Conservation (phyloP, 2,329 filamentous ascomycete species). For the Geosmithia morbida region DNA sequence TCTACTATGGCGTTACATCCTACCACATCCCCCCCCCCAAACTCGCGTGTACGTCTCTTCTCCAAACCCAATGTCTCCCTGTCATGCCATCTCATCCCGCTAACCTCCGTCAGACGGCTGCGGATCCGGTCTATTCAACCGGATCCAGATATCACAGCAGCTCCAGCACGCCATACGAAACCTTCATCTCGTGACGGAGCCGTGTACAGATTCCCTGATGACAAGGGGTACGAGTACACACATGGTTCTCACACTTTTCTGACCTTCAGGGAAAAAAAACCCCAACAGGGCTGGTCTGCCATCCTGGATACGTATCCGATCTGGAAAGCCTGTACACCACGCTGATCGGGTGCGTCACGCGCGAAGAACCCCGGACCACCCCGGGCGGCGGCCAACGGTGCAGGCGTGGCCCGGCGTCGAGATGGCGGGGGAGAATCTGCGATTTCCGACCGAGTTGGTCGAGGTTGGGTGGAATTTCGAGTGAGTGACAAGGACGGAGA, state of each 20-base stretch:
- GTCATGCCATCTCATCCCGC: too few species aligned
- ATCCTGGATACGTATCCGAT: conserved; percentile 17
- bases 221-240: not conserved
- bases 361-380: conserved; percentile 8
- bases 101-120: not conserved
- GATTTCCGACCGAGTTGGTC: not conserved
- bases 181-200: not conserved
- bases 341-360: conserved; percentile 13
- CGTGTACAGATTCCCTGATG: not conserved
- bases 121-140: not conserved
- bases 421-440: conserved; percentile 10
- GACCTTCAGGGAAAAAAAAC: too few species aligned
- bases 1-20: not conserved
- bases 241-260: too few species aligned
- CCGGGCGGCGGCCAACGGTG: conserved; percentile 11
- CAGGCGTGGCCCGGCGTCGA: conserved; percentile 16
- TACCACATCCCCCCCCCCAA: not conserved
- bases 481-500: not conserved
- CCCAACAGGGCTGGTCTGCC: conserved; percentile 2
- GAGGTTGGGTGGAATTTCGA: not conserved
- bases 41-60: not conserved
- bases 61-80: not conserved
- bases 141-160: not conserved
- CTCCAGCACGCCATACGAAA: not conserved
- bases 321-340: conserved; percentile 13